phyloP scores from a whole-genome alignment of 2,329 filamentous ascomycete species.

The Penicillium polonicum region DNA sequence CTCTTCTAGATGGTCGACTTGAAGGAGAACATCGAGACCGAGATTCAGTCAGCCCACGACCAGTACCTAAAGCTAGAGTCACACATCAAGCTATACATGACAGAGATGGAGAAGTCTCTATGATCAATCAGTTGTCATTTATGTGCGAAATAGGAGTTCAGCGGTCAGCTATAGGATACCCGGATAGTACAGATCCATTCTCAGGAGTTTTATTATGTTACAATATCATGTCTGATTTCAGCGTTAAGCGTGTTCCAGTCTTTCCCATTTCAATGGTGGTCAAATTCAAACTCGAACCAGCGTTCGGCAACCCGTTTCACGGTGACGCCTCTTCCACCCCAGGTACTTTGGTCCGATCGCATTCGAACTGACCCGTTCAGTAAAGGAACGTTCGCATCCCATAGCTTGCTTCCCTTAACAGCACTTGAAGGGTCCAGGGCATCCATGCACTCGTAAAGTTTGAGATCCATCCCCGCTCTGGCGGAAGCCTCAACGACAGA shows the following conservation, averaged over 20 bases:
- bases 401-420: conserved; percentile 39
- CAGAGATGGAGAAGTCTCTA: conserved; percentile 94
- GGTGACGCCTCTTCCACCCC: conserved; percentile 60
- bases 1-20: conserved; percentile 81
- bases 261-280: conserved; percentile 24
- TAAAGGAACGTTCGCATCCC: conserved; percentile 58
- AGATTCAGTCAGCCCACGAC: conserved; percentile 84
- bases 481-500: conserved; percentile 40
- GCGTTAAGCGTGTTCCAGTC: conserved; percentile 10
- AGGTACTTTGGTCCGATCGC: conserved; percentile 51
- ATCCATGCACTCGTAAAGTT: conserved; percentile 45
- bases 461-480: conserved; percentile 30
- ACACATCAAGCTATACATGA: conserved; percentile 96
- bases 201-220: conserved; percentile 27
- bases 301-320: conserved; percentile 58
- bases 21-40: conserved; percentile 95
- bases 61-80: conserved; percentile 98
- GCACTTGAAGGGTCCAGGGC: conserved; percentile 29
- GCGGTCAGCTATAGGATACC: conserved; percentile 42
- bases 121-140: conserved; percentile 33
- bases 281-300: conserved; percentile 69
- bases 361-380: conserved; percentile 57
- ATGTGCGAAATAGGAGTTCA: conserved; percentile 38
- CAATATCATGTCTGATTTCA: conserved; percentile 9
- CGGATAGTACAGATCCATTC: conserved; percentile 31